phyloP scores from a whole-genome alignment of 179 eudicot species.

The Silene vulgaris region DNA sequence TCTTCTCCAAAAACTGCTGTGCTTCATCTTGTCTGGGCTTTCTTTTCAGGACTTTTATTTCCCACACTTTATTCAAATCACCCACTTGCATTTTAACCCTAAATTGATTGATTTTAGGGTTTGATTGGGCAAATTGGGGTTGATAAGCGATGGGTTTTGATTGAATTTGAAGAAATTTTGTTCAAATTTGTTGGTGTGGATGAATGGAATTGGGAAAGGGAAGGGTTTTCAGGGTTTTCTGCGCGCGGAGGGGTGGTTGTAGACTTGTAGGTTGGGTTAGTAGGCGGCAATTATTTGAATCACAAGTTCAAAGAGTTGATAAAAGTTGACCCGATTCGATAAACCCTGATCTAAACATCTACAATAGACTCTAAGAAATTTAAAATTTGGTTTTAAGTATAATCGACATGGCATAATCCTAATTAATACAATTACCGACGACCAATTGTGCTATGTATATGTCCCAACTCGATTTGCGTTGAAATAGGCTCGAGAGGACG shows the following conservation, averaged over 20 bases:
- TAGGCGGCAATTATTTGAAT: conserved; percentile 10
- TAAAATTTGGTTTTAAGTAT: no score
- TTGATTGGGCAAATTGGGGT: neutral
- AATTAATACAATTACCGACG: no score
- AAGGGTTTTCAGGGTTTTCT: neutral
- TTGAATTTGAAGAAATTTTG: neutral
- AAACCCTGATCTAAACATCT: neutral
- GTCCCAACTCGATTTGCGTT: no score
- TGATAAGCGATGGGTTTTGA: neutral
- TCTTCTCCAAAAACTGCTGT: conserved; percentile 45
- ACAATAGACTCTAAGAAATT: no score
- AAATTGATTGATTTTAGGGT: neutral
- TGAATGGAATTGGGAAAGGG: neutral
- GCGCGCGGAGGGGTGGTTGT: neutral
- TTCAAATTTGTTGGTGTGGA: conserved; percentile 1
- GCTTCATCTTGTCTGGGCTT: conserved; percentile 65
- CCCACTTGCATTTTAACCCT: conserved; percentile 47
- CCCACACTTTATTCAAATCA: conserved; percentile 87
- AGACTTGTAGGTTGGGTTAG: neutral
- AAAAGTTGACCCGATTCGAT: neutral
- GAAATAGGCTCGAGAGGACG: no score
- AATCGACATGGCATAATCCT: no score
- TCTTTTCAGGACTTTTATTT: conserved; percentile 61
- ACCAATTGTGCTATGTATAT: no score
- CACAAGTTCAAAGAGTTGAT: neutral